phyloP scores from a whole-genome alignment of 768 basidiomycete genomes.

The Lactarius sanguifluus region DNA sequence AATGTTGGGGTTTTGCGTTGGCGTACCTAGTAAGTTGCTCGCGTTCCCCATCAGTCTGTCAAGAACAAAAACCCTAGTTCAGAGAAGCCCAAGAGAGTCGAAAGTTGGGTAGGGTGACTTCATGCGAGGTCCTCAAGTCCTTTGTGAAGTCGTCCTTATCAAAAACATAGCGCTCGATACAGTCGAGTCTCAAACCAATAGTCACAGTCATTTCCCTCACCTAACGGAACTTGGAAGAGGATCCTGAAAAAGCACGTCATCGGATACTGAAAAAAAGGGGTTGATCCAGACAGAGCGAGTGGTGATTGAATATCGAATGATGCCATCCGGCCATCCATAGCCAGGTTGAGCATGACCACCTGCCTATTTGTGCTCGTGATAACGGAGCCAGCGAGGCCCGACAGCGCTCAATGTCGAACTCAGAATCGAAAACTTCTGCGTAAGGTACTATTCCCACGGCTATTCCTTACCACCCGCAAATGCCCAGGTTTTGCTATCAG shows the following conservation, averaged over 20 bases:
- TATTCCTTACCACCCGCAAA: neutral
- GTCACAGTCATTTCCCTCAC: neutral
- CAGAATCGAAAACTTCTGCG: neutral
- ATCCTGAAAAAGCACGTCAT: neutral
- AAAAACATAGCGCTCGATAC: neutral
- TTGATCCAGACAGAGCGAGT: neutral
- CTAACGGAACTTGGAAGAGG: neutral
- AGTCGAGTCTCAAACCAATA: neutral
- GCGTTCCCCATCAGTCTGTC: neutral
- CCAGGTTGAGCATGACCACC: neutral
- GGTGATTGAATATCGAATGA: neutral
- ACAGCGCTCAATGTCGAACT: neutral
- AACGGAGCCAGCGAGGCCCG: neutral
- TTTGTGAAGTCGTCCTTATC: neutral
- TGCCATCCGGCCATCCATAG: neutral
- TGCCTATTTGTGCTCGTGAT: neutral
- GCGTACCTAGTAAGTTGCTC: neutral
- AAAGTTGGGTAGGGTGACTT: neutral
- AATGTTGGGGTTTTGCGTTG: conserved; percentile 5
- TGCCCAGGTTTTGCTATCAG: neutral
- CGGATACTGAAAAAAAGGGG: neutral
- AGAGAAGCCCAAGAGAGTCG: neutral
- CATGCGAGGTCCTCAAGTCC: neutral
- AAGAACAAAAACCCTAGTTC: neutral
- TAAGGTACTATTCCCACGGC: neutral